Conservation (phyloP, 164 flowering plant genomes). For the Chloranthus sessilifolius region DNA sequence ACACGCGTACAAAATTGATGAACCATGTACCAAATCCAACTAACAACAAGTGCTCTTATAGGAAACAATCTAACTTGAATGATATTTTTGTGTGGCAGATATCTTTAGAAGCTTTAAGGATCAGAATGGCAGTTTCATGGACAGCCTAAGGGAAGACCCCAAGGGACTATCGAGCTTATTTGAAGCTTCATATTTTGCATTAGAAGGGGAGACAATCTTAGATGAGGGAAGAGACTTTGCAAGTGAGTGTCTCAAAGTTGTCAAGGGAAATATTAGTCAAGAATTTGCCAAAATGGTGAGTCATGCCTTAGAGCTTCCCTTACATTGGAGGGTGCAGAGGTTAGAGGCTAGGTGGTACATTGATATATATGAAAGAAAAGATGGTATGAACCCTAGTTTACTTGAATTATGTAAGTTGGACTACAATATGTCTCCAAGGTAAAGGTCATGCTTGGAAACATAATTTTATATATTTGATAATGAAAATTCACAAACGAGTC, state of each 20-base stretch:
- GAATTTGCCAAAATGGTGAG: not conserved
- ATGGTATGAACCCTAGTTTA: too few species aligned
- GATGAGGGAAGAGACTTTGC: conserved; percentile 36
- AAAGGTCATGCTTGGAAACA: too few species aligned
- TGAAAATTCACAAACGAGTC: too few species aligned
- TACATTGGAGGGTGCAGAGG: not conserved
- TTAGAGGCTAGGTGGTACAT: not conserved
- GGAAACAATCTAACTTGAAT: too few species aligned
- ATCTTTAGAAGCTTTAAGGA: conserved; percentile 27
- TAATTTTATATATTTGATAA: too few species aligned
- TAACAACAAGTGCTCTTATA: too few species aligned
- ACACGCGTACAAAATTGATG: too few species aligned
- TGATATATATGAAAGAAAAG: too few species aligned
- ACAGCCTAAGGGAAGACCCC: conserved; percentile 8
- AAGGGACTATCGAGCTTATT: conserved; percentile 27
- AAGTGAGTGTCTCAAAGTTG: too few species aligned
- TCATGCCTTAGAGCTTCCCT: not conserved
- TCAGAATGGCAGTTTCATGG: conserved; percentile 22
- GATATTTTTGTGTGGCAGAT: conserved; percentile 18
- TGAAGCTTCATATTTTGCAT: conserved; percentile 30
- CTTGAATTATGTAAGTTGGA: too few species aligned
- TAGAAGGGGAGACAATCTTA: conserved; percentile 40
- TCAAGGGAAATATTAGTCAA: not conserved
- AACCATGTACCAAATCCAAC: too few species aligned
- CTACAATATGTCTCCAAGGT: too few species aligned